Percentiles rank a stretch among this genome's conserved stretches.
phyloP scores from a whole-genome alignment of 1,284 basidiomycete genomes.

The Ganoderma meredithae region DNA sequence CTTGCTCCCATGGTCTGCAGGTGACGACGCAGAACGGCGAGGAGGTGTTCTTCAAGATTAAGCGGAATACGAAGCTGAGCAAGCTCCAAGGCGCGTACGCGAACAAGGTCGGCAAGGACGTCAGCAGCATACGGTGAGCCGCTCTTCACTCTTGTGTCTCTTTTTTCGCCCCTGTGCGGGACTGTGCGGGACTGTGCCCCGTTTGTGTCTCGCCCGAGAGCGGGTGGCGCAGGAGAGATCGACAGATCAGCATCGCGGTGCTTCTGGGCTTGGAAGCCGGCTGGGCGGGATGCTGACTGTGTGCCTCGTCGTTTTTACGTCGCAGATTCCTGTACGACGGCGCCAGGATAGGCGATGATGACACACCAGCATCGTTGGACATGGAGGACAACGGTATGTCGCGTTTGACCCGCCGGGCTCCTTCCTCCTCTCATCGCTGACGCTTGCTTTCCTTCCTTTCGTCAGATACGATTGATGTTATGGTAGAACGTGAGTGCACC shows the following conservation, averaged over 20 bases:
- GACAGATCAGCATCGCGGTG: conserved; percentile 4
- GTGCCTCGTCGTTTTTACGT: conserved; percentile 8
- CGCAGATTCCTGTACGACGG: conserved; percentile 89
- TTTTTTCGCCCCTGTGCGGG: not conserved
- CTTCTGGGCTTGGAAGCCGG: conserved; percentile 1
- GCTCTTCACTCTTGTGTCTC: not conserved
- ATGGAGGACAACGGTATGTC: conserved; percentile 85
- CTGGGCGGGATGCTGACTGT: not conserved
- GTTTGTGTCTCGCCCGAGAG: not conserved
- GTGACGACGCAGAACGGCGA: conserved; percentile 65
- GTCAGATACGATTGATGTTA: conserved; percentile 87
- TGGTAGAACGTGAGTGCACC: conserved; percentile 84
- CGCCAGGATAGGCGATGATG: conserved; percentile 81
- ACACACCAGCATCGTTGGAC: conserved; percentile 83
- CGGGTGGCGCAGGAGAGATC: not conserved
- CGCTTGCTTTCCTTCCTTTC: conserved; percentile 8
- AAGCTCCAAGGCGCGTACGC: conserved; percentile 96
- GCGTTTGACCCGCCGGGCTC: not conserved
- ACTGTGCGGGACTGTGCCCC: not conserved
- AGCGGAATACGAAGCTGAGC: conserved; percentile 91
- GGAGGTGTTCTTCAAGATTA: conserved; percentile 99
- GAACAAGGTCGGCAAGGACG: conserved; percentile 92
- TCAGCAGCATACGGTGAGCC: conserved; percentile 83
- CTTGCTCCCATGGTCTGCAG: not conserved
- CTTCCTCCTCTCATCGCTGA: conserved; percentile 13